phyloP scores from a whole-genome alignment of 2,329 filamentous ascomycete genomes.

The Truncatella angustata region DNA sequence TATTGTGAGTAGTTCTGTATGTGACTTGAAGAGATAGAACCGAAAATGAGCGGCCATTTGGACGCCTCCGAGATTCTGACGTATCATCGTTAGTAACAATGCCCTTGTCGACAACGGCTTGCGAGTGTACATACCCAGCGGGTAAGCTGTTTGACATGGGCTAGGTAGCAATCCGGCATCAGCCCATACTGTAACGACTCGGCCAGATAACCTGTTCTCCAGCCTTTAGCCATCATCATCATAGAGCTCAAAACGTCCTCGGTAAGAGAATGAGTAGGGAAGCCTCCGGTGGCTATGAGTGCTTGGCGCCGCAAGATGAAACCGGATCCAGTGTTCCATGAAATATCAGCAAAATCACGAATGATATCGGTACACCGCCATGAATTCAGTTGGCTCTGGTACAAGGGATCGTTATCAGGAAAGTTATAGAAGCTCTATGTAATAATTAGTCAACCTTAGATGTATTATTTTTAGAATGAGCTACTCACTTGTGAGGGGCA shows the following conservation, averaged over 20 bases:
- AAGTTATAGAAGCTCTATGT: conserved; percentile 12
- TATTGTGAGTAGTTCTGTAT: too few relatives aligned
- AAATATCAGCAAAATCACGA: background rate
- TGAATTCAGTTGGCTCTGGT: conserved; percentile 6
- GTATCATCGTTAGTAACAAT: background rate
- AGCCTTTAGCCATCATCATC: conserved; percentile 7
- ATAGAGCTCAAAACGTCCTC: conserved; percentile 3
- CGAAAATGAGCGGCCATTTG: background rate
- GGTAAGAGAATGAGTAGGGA: background rate
- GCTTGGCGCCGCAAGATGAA: background rate
- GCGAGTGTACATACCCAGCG: background rate
- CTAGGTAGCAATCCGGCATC: conserved; percentile 1
- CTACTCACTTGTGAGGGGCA: background rate
- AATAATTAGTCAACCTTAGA: background rate
- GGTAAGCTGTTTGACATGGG: background rate
- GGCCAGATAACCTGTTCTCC: background rate
- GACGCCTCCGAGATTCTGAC: background rate
- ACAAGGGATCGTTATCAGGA: conserved; percentile 2
- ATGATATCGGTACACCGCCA: conserved; percentile 7
- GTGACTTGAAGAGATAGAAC: background rate
- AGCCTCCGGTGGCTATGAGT: background rate
- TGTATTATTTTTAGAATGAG: background rate
- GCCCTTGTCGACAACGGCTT: background rate
- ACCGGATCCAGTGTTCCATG: conserved; percentile 6
- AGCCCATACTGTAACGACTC: conserved; percentile 2